phyloP scores from a whole-genome alignment of 257 asterid species.

The Oldenlandia corymbosa region DNA sequence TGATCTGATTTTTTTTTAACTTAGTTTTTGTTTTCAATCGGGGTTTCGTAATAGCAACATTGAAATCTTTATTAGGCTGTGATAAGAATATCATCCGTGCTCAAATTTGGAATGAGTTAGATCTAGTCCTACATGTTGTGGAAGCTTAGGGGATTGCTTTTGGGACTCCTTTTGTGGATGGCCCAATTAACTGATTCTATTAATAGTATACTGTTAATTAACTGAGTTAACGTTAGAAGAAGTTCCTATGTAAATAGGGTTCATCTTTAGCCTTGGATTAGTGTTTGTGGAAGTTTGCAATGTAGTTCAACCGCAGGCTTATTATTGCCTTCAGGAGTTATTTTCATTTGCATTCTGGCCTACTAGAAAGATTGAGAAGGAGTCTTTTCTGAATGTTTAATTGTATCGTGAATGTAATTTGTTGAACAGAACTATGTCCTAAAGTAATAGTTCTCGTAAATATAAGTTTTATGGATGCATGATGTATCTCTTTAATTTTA shows the following conservation, averaged over 20 bases:
- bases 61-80: not conserved
- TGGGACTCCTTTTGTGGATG: too few species aligned
- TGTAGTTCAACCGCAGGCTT: not conserved
- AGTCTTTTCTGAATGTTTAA: not conserved
- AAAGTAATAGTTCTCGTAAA: too few species aligned
- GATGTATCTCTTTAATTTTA: not conserved
- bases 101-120: not conserved
- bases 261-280: not conserved
- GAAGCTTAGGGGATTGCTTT: too few species aligned
- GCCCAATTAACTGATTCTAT: too few species aligned
- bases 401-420: not conserved
- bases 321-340: not conserved
- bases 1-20: not conserved
- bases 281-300: not conserved
- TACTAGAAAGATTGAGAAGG: not conserved
- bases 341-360: not conserved
- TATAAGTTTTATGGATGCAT: too few species aligned
- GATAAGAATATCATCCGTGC: not conserved
- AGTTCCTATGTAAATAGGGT: not conserved
- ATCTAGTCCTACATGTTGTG: not conserved
- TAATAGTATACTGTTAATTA: too few species aligned
- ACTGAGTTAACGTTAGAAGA: not conserved
- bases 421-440: not conserved
- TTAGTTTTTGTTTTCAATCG: not conserved
- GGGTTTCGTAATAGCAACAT: not conserved